phyloP scores from a whole-genome alignment of 2,329 filamentous ascomycete genomes.

The Metarhizium robertsii region DNA sequence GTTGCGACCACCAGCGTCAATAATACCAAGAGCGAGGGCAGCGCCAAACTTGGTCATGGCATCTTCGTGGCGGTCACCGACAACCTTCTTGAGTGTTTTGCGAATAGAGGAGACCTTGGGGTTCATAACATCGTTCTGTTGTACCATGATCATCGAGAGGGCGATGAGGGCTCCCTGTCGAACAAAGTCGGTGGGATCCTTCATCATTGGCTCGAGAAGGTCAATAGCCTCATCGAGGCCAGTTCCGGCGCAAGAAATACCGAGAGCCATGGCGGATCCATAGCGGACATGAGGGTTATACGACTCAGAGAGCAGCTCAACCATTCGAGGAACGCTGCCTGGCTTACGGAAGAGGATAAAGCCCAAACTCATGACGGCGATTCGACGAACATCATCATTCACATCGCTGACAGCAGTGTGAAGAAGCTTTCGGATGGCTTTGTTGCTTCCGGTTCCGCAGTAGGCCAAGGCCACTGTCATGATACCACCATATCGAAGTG shows the following conservation, averaged over 20 bases:
- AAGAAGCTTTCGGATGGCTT: conserved; percentile 89
- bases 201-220: conserved; percentile 96
- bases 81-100: conserved; percentile 89
- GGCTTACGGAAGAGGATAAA: conserved; percentile 99
- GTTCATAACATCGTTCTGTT: conserved; percentile 98
- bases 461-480: conserved; percentile 98
- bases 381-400: conserved; percentile 90
- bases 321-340: conserved; percentile 94
- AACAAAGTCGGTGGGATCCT: conserved; percentile 97
- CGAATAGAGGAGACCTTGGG: conserved; percentile 86
- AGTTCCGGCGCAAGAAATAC: conserved; percentile 95
- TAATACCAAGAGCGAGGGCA: conserved; percentile 88
- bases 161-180: conserved; percentile 92
- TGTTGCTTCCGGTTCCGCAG: conserved; percentile 96
- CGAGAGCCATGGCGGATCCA: conserved; percentile 94
- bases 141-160: conserved; percentile 96
- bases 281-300: conserved; percentile 99
- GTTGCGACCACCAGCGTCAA: conserved; percentile 94
- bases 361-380: conserved; percentile 94
- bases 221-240: conserved; percentile 95
- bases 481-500: conserved; percentile 91
- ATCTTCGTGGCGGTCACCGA: conserved; percentile 92
- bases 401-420: conserved; percentile 97
- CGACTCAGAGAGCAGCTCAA: conserved; percentile 93
- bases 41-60: conserved; percentile 99